Conservation (phyloP, 306 rosid genomes). For the Quillaja saponaria region DNA sequence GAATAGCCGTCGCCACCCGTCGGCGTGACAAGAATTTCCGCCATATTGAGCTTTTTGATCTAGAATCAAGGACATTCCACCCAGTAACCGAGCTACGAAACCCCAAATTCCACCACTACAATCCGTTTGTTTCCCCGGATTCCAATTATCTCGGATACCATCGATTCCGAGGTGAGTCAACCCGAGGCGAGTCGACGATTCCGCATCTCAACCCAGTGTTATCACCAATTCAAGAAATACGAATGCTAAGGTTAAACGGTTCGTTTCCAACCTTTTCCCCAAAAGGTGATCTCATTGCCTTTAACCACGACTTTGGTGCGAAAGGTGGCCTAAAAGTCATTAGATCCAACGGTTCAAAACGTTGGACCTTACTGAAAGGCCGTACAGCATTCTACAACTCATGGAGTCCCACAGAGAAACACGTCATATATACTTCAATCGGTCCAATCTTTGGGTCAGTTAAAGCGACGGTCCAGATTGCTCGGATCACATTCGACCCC, state of each 20-base stretch:
- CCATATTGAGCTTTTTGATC: constrained; percentile 68
- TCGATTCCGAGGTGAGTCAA: constrained; percentile 71
- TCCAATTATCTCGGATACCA: constrained; percentile 67
- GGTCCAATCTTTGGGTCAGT: constrained; percentile 68
- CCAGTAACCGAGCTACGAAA: constrained; percentile 50
- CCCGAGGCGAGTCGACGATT: constrained; percentile 48
- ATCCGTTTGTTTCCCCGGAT: constrained; percentile 69
- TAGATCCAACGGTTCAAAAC: constrained; percentile 60
- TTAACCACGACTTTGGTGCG: constrained; percentile 33
- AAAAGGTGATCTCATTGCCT: constrained; percentile 50
- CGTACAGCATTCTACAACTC: constrained; percentile 59
- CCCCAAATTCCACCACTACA: constrained; percentile 73
- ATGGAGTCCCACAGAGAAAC: constrained; percentile 64
- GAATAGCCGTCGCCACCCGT: constrained; percentile 73
- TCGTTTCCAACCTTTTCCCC: constrained; percentile 71
- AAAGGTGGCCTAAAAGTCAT: constrained; percentile 48
- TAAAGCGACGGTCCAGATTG: constrained; percentile 67
- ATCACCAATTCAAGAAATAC: constrained; percentile 49
- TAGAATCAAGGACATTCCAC: constrained; percentile 36
- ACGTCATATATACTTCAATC: constrained; percentile 68
- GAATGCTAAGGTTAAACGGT: constrained; percentile 59
- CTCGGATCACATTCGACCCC: constrained; percentile 50
- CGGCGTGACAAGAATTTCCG: constrained; percentile 45
- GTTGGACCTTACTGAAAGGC: constrained; percentile 59
- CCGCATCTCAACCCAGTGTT: constrained; percentile 50